Conservation (phyloP, 345 rosid species). For the Lepidium didymum region DNA sequence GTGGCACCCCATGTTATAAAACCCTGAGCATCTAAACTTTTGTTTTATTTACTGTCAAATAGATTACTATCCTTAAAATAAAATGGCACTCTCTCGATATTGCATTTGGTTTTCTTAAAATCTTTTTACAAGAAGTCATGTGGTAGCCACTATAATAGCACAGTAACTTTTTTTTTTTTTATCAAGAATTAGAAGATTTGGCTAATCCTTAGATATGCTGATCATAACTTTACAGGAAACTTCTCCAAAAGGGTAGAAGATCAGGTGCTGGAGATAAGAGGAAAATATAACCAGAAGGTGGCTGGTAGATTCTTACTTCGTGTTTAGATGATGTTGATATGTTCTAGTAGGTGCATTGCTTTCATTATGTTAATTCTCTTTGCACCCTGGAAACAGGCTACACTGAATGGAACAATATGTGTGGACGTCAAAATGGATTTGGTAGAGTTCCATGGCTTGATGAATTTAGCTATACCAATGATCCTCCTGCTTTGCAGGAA, state of each 20-base stretch:
- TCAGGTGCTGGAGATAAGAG: constrained; percentile 19
- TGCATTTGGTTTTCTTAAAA: background rate
- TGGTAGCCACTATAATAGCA: background rate
- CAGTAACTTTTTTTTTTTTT: background rate
- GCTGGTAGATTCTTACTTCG: constrained; percentile 63
- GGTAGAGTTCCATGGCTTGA: constrained; percentile 60
- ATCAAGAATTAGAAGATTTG: background rate
- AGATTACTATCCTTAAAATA: background rate
- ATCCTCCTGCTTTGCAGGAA: constrained; percentile 31
- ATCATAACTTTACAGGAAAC: constrained; percentile 27
- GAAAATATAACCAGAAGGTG: constrained; percentile 62
- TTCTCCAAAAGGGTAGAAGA: constrained; percentile 32
- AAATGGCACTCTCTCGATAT: background rate
- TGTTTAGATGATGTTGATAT: constrained; percentile 25
- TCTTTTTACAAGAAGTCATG: background rate
- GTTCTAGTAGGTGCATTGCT: constrained; percentile 5
- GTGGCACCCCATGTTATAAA: background rate
- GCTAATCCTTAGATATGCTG: constrained; percentile 2
- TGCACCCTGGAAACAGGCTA: constrained; percentile 32
- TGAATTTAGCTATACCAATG: constrained; percentile 43
- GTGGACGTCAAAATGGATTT: constrained; percentile 43
- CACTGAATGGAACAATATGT: constrained; percentile 42
- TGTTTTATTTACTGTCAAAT: background rate
- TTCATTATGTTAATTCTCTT: constrained; percentile 5
- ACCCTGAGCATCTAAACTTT: background rate